Evolutionary conservation across 768 basidiomycete species (phyloP), one percentile per base, ranked within the genome.

Genomic region (Dendrothele bispora): DNA sequence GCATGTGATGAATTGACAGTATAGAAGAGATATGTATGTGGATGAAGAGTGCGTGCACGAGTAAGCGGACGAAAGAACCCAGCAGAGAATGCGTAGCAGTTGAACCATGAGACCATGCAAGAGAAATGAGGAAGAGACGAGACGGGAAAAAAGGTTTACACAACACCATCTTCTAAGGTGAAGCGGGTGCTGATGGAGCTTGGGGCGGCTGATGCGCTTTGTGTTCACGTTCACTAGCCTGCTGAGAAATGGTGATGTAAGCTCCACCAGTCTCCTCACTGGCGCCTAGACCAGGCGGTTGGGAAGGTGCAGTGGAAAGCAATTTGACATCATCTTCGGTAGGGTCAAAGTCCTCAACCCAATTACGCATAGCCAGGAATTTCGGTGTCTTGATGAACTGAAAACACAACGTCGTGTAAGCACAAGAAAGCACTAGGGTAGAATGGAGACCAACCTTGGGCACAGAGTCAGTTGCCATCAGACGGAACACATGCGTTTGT

Each of bases 391-490:
- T 92, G 70, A 91, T 89, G 71, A 93, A 93, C 91, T 93, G 50
- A 12, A 36, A 22, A 40, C 12, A 46, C 29, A 18, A 45, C 50
- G 15, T n/a, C n/a, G n/a, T n/a, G 49, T 48, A 32, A 48, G 29
- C 6, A 15, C 30, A 21, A 35, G 43, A 35, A 40, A 21, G 45
- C 29, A 32, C 38, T 15, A 29, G 43, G 12, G 17, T 58, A 11
- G 12, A 38, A 32, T 38, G 34, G 20, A 45, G 17, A 27, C 74
- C 24, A 58, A 90, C 91, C 79, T 95, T 95, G 12, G 97, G 97
- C n/a, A 99, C 88, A 6, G 95, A 98, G 66, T 99, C 97, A 47
- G 95, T 95, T 15, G 97, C 94, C 91, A 99, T 95, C 58, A 99
- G 64, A 39, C 95, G 82, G 76, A 98, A 98, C 54, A 98, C 93